phyloP scores from a whole-genome alignment of 1,284 basidiomycete species.

The Cerrena zonata region DNA sequence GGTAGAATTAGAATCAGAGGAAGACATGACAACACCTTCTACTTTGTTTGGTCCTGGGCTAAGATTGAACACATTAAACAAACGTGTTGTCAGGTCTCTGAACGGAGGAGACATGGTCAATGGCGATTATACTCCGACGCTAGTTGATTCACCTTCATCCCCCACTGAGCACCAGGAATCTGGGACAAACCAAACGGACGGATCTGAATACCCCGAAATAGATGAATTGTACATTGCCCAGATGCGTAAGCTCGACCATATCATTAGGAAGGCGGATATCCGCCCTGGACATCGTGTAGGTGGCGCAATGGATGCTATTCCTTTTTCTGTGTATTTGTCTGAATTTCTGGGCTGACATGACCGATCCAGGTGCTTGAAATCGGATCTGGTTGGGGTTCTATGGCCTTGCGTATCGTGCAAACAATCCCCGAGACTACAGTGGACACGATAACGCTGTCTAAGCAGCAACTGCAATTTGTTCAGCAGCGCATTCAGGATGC shows the following conservation, averaged over 20 bases:
- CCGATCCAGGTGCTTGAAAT: conserved; percentile 54
- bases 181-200: no score
- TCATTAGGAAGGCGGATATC: conserved; percentile 50
- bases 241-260: conserved; percentile 55
- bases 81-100: neutral
- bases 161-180: neutral
- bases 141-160: no score
- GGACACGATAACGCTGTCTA: conserved; percentile 72
- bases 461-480: conserved; percentile 64
- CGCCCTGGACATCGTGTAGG: conserved; percentile 53
- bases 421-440: conserved; percentile 53
- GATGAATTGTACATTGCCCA: conserved; percentile 67
- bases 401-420: conserved; percentile 61
- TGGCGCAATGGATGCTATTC: neutral
- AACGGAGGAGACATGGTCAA: neutral
- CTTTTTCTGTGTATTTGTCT: neutral
- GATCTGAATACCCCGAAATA: no score
- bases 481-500: conserved; percentile 46
- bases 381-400: conserved; percentile 76
- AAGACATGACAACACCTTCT: no score
- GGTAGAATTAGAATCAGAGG: no score
- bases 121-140: no score
- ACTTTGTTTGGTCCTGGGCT: no score
- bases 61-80: neutral
- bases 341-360: neutral